Base-by-base conservation (phyloP, 495 filamentous ascomycete species). In the Hypoxylon trugodes region DNA sequence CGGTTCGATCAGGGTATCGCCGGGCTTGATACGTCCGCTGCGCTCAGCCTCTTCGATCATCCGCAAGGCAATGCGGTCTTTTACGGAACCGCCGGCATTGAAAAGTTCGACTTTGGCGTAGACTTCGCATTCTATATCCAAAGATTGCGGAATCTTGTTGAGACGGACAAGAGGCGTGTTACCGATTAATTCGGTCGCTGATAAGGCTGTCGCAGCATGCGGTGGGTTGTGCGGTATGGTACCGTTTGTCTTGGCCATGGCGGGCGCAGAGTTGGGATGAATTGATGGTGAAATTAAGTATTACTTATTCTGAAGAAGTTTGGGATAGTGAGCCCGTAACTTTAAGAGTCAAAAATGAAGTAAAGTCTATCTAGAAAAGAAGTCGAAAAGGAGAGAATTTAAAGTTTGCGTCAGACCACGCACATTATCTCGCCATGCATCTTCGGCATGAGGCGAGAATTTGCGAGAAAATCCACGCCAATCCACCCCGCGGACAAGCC, bases 41-140 rank as follows among this genome's bases (percentile, higher is more conserved):
- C 84, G 86, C 79, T 99, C 95, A 6, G 95, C 95, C 74, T 92
- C 91, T 74, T 99, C 93, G 61, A 99, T 90, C 95, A 99, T 99
- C 69, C 96, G 90, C 70, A 95, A 76, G 15, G 95, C 95, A 74
- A 99, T 98, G 55, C 95, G 86, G 76, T 99, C 95, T 75, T 99
- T 99, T 68, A 99, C 93, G 75, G 91, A 96, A 51, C 95, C 95
- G 64, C 96, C 95, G 6, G 96, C 94, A 82, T 96, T 98, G 84
- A 98, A 98, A 57, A 91, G 90, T 74, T 99, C 95, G 51, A 92
- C 83, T 74, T 99, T 99, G 43, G 90, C 96, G 77, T 94, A 99
- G 30, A 99, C 88, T 35, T 92, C 88, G 54, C 88, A 87, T 73
- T 96, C 86, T 69, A 99, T 93, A 30, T 93, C 93, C 6, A 96